Conservation (phyloP, 495 filamentous ascomycete genomes). For the Hypoxylon trugodes region DNA sequence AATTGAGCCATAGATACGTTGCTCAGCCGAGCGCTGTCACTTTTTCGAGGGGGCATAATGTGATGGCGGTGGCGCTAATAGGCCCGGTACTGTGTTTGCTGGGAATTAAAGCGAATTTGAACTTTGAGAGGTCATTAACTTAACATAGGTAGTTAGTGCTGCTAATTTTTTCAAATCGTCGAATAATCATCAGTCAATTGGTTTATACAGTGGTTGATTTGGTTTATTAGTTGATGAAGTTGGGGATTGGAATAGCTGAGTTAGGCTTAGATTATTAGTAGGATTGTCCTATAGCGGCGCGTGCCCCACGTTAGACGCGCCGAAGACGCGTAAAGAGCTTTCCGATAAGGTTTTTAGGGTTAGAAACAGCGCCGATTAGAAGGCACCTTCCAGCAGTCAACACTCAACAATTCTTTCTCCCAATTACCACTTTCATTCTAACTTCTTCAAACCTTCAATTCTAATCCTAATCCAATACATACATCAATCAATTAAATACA, state of each 20-base stretch:
- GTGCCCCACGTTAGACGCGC: slow-evolving; percentile 38
- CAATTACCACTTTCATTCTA: too few species aligned
- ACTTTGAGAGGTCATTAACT: background rate
- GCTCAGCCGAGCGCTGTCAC: slow-evolving; percentile 47
- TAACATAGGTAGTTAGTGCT: background rate
- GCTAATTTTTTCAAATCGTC: background rate
- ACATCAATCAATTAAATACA: too few species aligned
- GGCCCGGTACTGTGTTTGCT: background rate
- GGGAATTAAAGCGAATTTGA: background rate
- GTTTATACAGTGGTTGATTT: background rate
- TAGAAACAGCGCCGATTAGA: too few species aligned
- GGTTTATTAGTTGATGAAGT: background rate
- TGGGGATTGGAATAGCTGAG: too few species aligned
- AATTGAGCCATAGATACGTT: slow-evolving; percentile 55
- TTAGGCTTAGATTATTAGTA: background rate
- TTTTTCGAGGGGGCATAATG: slow-evolving; percentile 51
- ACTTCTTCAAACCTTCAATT: too few species aligned
- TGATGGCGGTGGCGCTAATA: background rate
- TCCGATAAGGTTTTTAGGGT: slow-evolving; percentile 9
- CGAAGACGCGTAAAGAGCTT: slow-evolving; percentile 36
- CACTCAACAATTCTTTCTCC: too few species aligned
- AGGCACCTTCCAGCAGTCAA: too few species aligned
- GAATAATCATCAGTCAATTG: background rate
- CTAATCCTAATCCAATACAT: too few species aligned
- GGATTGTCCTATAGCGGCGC: slow-evolving; percentile 8